Conservation (phyloP, 2,329 filamentous ascomycete genomes). For the Fusarium sp. region DNA sequence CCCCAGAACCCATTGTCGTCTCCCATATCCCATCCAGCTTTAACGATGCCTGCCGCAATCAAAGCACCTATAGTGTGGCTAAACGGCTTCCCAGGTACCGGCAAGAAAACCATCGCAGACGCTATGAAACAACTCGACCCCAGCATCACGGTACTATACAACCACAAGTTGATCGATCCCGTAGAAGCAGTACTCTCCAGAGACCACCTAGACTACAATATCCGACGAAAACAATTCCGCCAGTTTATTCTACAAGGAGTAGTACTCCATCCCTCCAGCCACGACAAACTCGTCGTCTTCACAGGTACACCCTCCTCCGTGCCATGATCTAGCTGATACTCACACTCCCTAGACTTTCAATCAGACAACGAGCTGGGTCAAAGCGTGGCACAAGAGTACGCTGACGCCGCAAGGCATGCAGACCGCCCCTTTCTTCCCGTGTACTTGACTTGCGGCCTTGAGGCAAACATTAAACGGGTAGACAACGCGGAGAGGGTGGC, state of each 20-base stretch:
- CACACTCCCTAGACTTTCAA: background rate
- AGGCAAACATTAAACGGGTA: background rate
- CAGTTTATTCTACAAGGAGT: background rate
- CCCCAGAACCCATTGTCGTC: fast-evolving
- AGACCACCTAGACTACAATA: background rate
- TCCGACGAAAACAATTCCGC: background rate
- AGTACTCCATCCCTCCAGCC: background rate
- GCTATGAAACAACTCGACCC: background rate
- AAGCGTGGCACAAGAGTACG: background rate
- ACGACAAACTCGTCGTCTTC: background rate
- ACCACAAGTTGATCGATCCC: background rate
- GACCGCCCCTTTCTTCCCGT: background rate
- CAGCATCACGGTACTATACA: background rate
- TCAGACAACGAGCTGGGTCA: background rate
- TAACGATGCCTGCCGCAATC: background rate
- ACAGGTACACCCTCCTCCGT: background rate
- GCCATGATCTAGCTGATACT: background rate
- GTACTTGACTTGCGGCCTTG: background rate
- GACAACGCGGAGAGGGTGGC: background rate
- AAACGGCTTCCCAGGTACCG: background rate
- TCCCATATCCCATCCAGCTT: fast-evolving
- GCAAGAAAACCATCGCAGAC: background rate
- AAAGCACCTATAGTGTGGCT: background rate
- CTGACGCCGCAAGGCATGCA: background rate
- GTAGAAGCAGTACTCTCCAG: background rate